Base-by-base conservation (phyloP, 1,139 yeast genomes). In the Geotrichum aggregatum region DNA sequence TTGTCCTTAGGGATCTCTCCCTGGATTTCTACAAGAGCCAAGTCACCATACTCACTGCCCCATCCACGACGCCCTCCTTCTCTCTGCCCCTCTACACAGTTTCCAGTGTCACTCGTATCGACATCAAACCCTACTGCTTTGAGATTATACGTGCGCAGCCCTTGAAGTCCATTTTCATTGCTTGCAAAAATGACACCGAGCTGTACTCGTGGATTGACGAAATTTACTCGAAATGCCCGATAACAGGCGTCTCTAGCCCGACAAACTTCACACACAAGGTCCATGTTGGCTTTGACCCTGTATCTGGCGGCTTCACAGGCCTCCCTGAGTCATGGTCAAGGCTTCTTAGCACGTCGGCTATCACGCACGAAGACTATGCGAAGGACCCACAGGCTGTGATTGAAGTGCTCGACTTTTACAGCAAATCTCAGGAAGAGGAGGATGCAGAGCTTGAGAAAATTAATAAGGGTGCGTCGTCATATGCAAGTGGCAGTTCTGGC, bases 171-270 rank as follows among this genome's bases (percentile, higher is more conserved):
- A 76, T 89, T 34, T 80, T 80, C 60, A 81, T 91, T 44, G 79
- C 91, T 1, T 79, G 92, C 58, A 89, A 87, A 66, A 75, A 84
- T 30, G 88, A 87, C 63, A 78, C 82, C 56, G 98, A 91, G 58
- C 76, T 87, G 59, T 81, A 87, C 67, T 84, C 87, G 58, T 91
- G 98, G 98, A 77, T 91, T 57, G 97, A 91, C 68, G 85, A 88
- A 16, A 87, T 91, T 59, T 82, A 88, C 59, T 80, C 92, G 16
- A 87, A 87, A 66, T 87, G 95, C 62, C 96, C 97, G 1, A 73
- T 84, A 58, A 77, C 84, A 50, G 84, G 91, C 79, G 77, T 74
- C 13, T 74, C 78, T 5, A 65, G 67, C 34, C 77, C 77, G 3
- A 72, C 75, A 14, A 73, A 73, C 59, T 74, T 73, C 62, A 71